Evolutionary conservation across 1,139 yeast species (phyloP).

Genomic region (Nakaseomyces sp.): DNA sequence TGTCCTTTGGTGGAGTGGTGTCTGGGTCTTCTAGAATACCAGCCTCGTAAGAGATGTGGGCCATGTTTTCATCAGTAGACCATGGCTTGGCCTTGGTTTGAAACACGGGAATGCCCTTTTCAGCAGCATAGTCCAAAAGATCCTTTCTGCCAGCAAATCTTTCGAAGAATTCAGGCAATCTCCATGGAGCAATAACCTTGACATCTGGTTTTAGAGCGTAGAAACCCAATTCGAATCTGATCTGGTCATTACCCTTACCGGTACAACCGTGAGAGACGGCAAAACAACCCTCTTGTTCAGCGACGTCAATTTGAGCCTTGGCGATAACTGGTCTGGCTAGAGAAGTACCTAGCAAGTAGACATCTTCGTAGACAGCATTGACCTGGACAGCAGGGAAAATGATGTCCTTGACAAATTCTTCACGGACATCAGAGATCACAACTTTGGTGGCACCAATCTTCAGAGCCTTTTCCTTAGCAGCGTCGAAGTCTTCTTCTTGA

Average conservation of each 20-base stretch:
- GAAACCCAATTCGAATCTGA: conserved; percentile 91
- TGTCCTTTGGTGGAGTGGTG: conserved; percentile 97
- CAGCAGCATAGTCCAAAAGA: conserved; percentile 84
- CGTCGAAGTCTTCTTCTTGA: conserved; percentile 97
- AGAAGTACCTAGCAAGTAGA: conserved; percentile 90
- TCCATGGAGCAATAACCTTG: conserved; percentile 97
- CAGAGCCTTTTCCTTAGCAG: conserved; percentile 91
- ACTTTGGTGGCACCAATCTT: conserved; percentile 96
- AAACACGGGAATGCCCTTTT: conserved; percentile 84
- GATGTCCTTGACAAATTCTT: conserved; percentile 87
- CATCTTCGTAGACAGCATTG: conserved; percentile 95
- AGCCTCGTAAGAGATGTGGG: conserved; percentile 97
- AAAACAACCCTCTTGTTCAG: conserved; percentile 94
- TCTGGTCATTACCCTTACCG: conserved; percentile 99
- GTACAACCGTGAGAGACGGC: conserved; percentile 99
- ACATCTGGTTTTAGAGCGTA: conserved; percentile 97
- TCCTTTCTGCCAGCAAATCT: conserved; percentile 98
- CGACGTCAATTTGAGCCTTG: conserved; percentile 93
- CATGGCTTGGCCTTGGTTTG: conserved; percentile 99
- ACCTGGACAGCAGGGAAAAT: conserved; percentile 93
- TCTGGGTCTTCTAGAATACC: conserved; percentile 98
- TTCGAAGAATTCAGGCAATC: conserved; percentile 89
- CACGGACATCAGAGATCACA: conserved; percentile 88
- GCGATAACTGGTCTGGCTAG: conserved; percentile 98
- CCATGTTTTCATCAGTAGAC: conserved; percentile 98